phyloP scores from a whole-genome alignment of 2,329 filamentous ascomycete genomes.

The Boeremia exigua region DNA sequence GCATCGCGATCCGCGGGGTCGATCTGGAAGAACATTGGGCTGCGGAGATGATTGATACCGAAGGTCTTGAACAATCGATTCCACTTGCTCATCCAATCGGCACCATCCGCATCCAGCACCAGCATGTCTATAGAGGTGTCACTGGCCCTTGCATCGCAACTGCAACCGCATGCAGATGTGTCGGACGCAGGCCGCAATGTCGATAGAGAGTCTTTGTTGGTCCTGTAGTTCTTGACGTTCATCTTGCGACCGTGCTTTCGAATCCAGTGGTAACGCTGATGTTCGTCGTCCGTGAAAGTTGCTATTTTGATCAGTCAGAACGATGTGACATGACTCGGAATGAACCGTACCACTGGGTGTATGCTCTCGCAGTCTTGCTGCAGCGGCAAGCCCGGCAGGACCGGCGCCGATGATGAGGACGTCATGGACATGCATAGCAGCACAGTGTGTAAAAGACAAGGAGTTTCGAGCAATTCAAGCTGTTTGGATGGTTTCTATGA shows the following conservation, averaged over 20 bases:
- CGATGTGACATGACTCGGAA: neutral
- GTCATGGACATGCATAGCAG: slow-evolving; percentile 58
- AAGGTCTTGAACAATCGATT: slow-evolving; percentile 71
- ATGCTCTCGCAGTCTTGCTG: slow-evolving; percentile 72
- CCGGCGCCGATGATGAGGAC: slow-evolving; percentile 77
- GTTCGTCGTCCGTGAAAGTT: slow-evolving; percentile 83
- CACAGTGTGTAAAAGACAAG: neutral
- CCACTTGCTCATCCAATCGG: slow-evolving; percentile 74
- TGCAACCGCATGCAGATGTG: slow-evolving; percentile 25
- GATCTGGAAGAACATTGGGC: slow-evolving; percentile 83
- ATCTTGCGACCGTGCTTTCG: slow-evolving; percentile 67
- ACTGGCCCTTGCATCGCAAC: slow-evolving; percentile 2
- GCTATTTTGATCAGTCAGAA: slow-evolving; percentile 56
- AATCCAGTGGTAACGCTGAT: slow-evolving; percentile 81
- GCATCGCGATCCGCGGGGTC: slow-evolving; percentile 78
- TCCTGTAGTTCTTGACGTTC: slow-evolving; percentile 61
- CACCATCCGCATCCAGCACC: slow-evolving; percentile 70
- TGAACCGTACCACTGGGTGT: slow-evolving; percentile 57
- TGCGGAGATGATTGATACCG: slow-evolving; percentile 74
- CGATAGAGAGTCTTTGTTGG: slow-evolving; percentile 43
- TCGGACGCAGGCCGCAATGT: slow-evolving; percentile 33
- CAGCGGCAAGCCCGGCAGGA: slow-evolving; percentile 75
- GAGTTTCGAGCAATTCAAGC: neutral
- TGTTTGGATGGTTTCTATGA: neutral
- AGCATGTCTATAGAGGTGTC: slow-evolving; percentile 45